A percentile compares a stretch with the other conserved stretches of the same genome.
Evolutionary conservation across 2,329 filamentous ascomycete genomes (phyloP).

Genomic region (Pochonia chlamydosporia): DNA sequence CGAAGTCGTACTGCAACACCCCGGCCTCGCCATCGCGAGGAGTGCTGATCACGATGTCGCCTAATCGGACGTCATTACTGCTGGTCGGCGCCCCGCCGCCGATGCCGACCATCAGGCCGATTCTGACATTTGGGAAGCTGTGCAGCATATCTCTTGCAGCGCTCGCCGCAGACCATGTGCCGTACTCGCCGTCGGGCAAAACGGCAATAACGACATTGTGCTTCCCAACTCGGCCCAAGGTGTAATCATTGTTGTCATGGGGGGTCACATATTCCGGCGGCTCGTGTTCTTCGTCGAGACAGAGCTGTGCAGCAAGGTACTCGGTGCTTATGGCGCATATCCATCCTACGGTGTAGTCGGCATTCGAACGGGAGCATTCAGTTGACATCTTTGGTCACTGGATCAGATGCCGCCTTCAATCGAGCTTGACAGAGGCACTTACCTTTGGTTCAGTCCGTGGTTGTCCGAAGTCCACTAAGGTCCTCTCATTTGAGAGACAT

Average conservation of each 20-base stretch:
- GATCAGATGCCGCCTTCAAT: too few species aligned
- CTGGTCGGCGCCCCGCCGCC: conserved; percentile 27
- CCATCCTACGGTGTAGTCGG: conserved; percentile 35
- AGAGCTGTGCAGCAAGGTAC: conserved; percentile 26
- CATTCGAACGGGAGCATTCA: too few species aligned
- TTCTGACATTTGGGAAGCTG: conserved; percentile 22
- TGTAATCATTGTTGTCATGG: conserved; percentile 11
- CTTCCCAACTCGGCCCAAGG: conserved; percentile 7
- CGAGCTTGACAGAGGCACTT: too few species aligned
- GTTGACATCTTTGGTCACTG: too few species aligned
- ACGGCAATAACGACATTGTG: conserved; percentile 14
- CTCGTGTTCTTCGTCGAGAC: too few species aligned
- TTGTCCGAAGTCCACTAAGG: too few species aligned
- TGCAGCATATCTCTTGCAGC: conserved; percentile 20
- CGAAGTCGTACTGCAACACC: conserved; percentile 19
- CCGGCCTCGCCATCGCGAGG: not conserved
- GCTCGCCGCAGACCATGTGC: conserved; percentile 10
- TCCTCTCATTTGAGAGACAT: too few species aligned
- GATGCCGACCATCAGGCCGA: conserved; percentile 13
- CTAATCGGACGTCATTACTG: conserved; percentile 25
- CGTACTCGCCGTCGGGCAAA: conserved; percentile 7
- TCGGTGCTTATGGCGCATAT: conserved; percentile 34
- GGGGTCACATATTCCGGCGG: conserved; percentile 17
- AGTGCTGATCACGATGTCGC: conserved; percentile 17
- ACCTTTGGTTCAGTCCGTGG: too few species aligned